phyloP scores from a whole-genome alignment of 2,329 filamentous ascomycete species.

The Beauveria asiatica region DNA sequence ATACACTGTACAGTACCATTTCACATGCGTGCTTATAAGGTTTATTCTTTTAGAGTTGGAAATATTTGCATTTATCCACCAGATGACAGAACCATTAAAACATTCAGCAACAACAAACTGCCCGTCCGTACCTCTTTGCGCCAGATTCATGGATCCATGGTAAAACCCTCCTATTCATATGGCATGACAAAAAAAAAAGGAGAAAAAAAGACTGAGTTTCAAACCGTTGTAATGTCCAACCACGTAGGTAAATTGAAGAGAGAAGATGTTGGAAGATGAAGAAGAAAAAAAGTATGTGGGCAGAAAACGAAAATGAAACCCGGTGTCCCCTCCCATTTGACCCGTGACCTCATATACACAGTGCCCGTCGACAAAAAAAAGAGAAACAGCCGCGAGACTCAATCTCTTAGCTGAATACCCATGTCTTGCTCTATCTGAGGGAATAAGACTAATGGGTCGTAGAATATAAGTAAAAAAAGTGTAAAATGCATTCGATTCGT shows the following conservation, averaged over 20 bases:
- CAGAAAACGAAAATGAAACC: background rate
- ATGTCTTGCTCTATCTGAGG: background rate
- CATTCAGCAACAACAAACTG: background rate
- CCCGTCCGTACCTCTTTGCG: background rate
- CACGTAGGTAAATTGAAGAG: background rate
- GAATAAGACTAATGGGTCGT: background rate
- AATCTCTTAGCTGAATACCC: background rate
- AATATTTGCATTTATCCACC: background rate
- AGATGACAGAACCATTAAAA: background rate
- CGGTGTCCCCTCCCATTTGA: background rate
- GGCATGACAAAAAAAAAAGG: background rate
- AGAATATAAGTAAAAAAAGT: background rate
- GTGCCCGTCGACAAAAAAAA: background rate
- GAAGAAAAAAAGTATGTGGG: background rate
- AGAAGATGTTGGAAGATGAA: background rate
- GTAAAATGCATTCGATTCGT: slow-evolving; percentile 1
- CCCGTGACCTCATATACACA: background rate
- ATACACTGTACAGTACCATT: too few species aligned
- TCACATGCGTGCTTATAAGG: too few species aligned
- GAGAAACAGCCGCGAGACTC: background rate
- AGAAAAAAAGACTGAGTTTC: background rate
- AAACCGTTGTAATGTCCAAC: background rate
- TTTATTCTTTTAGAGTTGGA: too few species aligned
- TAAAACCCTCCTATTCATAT: background rate
- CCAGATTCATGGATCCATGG: slow-evolving; percentile 5